These are phyloP conservation scores for Kuraishia cidri DNA, from an alignment of 805 yeast species.

Conservation along the genomic window DNA sequence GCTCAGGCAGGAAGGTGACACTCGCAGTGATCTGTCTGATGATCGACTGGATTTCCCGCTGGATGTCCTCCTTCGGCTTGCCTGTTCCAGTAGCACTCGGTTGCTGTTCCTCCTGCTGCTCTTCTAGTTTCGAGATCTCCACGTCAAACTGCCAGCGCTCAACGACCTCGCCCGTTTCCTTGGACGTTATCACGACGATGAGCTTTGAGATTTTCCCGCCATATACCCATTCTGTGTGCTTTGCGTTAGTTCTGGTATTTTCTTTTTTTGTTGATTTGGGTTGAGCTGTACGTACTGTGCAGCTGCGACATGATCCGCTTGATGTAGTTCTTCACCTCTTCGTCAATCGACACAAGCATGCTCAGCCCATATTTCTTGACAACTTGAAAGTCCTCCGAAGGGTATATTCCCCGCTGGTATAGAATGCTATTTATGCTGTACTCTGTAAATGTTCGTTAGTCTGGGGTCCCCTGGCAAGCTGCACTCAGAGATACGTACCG, in stretches of 20 bases:
- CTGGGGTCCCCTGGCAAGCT: no score
- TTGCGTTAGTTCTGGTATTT: no score
- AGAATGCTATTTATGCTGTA: constrained; percentile 74
- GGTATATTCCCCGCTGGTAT: constrained; percentile 86
- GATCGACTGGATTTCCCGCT: constrained; percentile 73
- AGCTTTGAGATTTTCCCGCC: constrained; percentile 60
- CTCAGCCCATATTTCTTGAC: constrained; percentile 76
- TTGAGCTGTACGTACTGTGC: constrained; percentile 27
- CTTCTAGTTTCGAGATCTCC: constrained; percentile 21
- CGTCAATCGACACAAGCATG: constrained; percentile 63
- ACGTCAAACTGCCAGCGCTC: constrained; percentile 87
- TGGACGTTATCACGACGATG: constrained; percentile 65
- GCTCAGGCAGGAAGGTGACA: constrained; percentile 73
- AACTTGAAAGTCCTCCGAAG: constrained; percentile 72
- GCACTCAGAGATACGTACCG: constrained; percentile 21
- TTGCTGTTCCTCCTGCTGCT: constrained; percentile 3
- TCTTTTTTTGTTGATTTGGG: no score
- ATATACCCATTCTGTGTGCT: constrained; percentile 51
- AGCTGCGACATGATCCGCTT: constrained; percentile 60
- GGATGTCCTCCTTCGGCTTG: constrained; percentile 40
- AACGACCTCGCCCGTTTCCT: constrained; percentile 54
- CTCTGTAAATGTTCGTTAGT: constrained; percentile 21
- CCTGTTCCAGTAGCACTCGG: no score
- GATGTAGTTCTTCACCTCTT: constrained; percentile 66
- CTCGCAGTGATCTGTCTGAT: constrained; percentile 86